Percentiles rank a stretch among this genome's conserved stretches.
Conservation (phyloP, 1,284 basidiomycete species). For the Puccinia polysora region DNA sequence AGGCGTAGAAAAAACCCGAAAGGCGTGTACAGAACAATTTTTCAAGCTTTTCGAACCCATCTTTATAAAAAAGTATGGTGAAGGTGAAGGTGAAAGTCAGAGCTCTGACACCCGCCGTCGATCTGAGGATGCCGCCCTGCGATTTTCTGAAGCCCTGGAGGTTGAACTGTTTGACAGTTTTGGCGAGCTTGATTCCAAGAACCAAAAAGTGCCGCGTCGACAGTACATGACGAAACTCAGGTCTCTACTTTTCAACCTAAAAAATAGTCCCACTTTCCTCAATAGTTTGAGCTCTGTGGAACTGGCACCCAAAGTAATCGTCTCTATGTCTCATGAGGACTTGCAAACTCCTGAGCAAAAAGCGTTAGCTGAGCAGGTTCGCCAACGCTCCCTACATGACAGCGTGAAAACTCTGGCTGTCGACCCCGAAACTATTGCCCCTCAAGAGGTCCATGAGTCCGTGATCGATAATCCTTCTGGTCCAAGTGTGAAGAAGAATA, state of each 20-base stretch:
- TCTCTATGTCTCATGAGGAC: conserved; percentile 75
- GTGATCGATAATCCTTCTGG: no score
- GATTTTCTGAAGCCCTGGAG: conserved; percentile 12
- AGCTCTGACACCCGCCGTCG: no score
- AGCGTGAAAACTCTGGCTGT: conserved; percentile 69
- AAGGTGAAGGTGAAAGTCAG: neutral
- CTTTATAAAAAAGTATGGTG: neutral
- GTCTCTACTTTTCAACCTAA: conserved; percentile 29
- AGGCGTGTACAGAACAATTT: conserved; percentile 24
- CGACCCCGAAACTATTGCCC: no score
- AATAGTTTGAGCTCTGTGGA: neutral
- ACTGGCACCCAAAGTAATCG: conserved; percentile 54
- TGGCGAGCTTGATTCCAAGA: conserved; percentile 11
- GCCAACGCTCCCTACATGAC: conserved; percentile 71
- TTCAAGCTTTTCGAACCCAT: conserved; percentile 12
- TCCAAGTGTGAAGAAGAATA: no score
- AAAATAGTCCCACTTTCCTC: conserved; percentile 15
- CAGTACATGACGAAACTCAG: conserved; percentile 25
- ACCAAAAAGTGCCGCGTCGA: conserved; percentile 12
- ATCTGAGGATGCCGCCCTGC: no score
- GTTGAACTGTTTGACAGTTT: conserved; percentile 20
- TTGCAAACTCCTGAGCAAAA: conserved; percentile 74
- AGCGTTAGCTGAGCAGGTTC: conserved; percentile 69
- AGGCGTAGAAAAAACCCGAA: conserved; percentile 9
- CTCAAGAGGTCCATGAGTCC: no score